Evolutionary conservation across 2,329 filamentous ascomycete genomes (phyloP), one percentile per base, ranked within the genome.

Genomic region (Didymella keratinophila): DNA sequence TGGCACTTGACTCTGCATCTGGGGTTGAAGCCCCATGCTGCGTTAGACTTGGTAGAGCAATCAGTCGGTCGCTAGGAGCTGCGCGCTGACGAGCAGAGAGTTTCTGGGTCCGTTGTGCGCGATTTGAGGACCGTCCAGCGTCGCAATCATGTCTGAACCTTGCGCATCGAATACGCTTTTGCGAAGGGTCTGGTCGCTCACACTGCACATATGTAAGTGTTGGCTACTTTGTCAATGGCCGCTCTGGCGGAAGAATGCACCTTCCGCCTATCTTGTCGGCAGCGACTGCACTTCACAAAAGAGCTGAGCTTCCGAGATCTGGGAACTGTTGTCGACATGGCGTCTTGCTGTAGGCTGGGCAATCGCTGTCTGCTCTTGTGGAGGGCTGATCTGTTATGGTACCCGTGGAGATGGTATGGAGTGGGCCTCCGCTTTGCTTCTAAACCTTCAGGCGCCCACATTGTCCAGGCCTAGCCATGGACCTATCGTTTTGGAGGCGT

Each of bases 251-350:
- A 14, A 11, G 18, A 4, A 48, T n/a, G 27, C 37, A 55, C 52
- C 44, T 55, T 55, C 27, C 48, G 52, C 18, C 44, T 41, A 16
- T 55, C 52, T 21, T 55, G 44, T 8, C 44, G 52, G 21, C 52
- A 55, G 14, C 44, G 44, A 25, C 23, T 27, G 30, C 52, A 55
- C 37, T 55, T 55, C 27, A 55, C 37, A 8, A 55, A 36, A 6
- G 44, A 32, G 28, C 36, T 48, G 20, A 54, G 43, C 4, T 48
- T 54, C 6, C 52, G 43, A 20, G 43, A 8, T 14, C 23, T 43
- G 11, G 23, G 14, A 3, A 11, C 9, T 3, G 30, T 34, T 10
- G 52, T n/a, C 37, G 52, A 34, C 52, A 55, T 55, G 14, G 27
- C 34, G 27, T 18, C 4, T 43, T 39, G 3, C 6, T 4, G 7